Percentiles rank a stretch among this genome's conserved stretches.
These are phyloP conservation scores for Coniferiporia sulphurascens DNA, from an alignment of 1,284 basidiomycete genomes.

Conservation along the genomic window DNA sequence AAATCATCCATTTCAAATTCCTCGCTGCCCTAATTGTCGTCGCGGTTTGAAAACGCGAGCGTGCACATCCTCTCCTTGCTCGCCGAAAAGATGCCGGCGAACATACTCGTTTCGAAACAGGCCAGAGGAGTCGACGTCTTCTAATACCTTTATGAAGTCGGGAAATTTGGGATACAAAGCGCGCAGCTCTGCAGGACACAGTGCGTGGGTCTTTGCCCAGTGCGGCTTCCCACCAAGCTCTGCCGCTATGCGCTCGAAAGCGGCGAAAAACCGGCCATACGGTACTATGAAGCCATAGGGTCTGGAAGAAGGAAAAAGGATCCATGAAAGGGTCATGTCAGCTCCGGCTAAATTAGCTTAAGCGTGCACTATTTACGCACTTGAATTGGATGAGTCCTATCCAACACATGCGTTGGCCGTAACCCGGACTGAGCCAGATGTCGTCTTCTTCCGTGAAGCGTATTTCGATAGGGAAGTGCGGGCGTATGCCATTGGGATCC, in stretches of 20 bases:
- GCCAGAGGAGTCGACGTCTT: conserved; percentile 75
- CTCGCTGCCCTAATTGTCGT: conserved; percentile 8
- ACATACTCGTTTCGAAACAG: conserved; percentile 81
- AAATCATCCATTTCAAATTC: not conserved
- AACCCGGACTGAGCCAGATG: conserved; percentile 90
- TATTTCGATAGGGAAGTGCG: conserved; percentile 94
- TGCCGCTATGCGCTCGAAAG: conserved; percentile 75
- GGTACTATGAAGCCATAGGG: conserved; percentile 89
- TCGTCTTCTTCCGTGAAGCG: conserved; percentile 87
- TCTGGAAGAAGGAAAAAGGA: conserved; percentile 36
- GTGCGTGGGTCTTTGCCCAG: conserved; percentile 93
- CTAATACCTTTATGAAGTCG: conserved; percentile 71
- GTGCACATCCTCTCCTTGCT: conserved; percentile 38
- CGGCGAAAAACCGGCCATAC: conserved; percentile 77
- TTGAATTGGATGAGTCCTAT: conserved; percentile 96
- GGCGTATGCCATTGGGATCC: conserved; percentile 69
- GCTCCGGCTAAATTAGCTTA: not conserved
- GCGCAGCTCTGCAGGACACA: conserved; percentile 64
- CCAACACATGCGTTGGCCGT: conserved; percentile 81
- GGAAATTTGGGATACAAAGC: conserved; percentile 79
- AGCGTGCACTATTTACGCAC: conserved; percentile 44
- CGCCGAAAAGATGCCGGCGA: conserved; percentile 67
- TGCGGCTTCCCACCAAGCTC: conserved; percentile 84
- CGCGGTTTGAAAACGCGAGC: conserved; percentile 50
- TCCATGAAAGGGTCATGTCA: not conserved